Evolutionary conservation across 2,329 filamentous ascomycete species (phyloP), one percentile per base, ranked within the genome.

Genomic region (Drechslera avenae): DNA sequence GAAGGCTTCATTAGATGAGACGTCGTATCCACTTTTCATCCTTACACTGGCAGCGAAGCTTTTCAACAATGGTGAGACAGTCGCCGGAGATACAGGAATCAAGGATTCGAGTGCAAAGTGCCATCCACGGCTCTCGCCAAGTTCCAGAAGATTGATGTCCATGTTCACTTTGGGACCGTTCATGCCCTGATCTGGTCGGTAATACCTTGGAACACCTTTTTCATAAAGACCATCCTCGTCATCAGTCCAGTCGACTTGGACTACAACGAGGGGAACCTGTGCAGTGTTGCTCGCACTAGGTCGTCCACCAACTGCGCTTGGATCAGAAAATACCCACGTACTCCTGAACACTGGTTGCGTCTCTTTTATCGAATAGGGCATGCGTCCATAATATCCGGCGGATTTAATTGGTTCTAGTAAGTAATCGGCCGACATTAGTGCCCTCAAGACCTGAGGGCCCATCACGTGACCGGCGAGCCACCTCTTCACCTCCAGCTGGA

Each of bases 121-220:
- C 69, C 69, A 73, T 4, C 50, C 63, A 46, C 59, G 57, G n/a
- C 57, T 51, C 36, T 68, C 62, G 36, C 60, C 65, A 3, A 73
- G 51, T 40, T 73, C 69, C 14, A 72, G 28, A 4, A 73, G 40
- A n/a, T 69, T 71, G 23, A 73, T 53, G 14, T 71, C 67, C 58
- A 73, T 62, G 31, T 69, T 56, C 32, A 60, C 49, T 26, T 41
- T 60, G 1, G 62, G 62, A 2, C 30, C 47, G 10, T 3, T 13
- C 4, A 46, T 46, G n/a, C 59, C 64, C 6, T 50, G 30, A 3
- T 58, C 58, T 1, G 69, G 36, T 23, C 48, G 62, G 35, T 56
- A 73, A 41, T 56, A 73, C 12, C 52, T 54, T 0, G 59, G 45
- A 3, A 52, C 21, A 17, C 56, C 59, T 37, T 70, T 73, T 42